phyloP scores from a whole-genome alignment of 805 yeast species.

The Metschnikowia orientalis region DNA sequence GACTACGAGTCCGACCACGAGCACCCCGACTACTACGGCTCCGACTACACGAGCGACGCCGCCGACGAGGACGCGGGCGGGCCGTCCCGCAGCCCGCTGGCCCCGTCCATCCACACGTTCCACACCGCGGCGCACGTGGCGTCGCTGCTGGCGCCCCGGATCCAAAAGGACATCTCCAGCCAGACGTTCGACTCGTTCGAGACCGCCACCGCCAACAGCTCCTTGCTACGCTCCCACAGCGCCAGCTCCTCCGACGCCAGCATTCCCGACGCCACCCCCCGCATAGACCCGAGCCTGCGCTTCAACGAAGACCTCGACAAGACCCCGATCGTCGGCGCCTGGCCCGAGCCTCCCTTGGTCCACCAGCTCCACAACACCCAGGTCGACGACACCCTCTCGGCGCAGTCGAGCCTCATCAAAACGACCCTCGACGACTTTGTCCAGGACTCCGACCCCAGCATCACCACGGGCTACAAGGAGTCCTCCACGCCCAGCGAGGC shows the following conservation, averaged over 20 bases:
- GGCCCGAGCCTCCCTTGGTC: no score
- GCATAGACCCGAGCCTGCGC: constrained; percentile 15
- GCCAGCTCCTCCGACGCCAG: constrained; percentile 21
- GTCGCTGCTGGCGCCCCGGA: constrained; percentile 1
- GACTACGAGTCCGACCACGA: constrained; percentile 18
- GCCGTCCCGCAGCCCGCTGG: no score
- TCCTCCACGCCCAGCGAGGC: constrained; percentile 1
- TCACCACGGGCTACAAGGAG: constrained; percentile 10
- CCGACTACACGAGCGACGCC: constrained; percentile 1
- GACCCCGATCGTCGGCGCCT: constrained; percentile 25
- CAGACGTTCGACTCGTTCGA: constrained; percentile 26
- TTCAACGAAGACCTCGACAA: constrained; percentile 21
- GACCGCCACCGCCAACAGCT: constrained; percentile 29
- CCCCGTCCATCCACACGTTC: constrained; percentile 3
- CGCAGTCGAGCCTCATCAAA: neutral
- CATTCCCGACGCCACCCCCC: constrained; percentile 35
- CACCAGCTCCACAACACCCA: neutral
- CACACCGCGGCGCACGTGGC: neutral
- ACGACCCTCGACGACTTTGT: neutral
- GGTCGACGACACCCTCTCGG: neutral
- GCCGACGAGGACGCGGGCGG: neutral
- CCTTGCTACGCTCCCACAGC: constrained; percentile 24
- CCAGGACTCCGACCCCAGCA: neutral
- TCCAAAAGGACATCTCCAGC: constrained; percentile 9
- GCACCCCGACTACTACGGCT: constrained; percentile 7